A percentile compares a stretch with the other conserved stretches of the same genome.
Conservation (phyloP, 1,284 basidiomycete genomes). For the Kwoniella shivajii region DNA sequence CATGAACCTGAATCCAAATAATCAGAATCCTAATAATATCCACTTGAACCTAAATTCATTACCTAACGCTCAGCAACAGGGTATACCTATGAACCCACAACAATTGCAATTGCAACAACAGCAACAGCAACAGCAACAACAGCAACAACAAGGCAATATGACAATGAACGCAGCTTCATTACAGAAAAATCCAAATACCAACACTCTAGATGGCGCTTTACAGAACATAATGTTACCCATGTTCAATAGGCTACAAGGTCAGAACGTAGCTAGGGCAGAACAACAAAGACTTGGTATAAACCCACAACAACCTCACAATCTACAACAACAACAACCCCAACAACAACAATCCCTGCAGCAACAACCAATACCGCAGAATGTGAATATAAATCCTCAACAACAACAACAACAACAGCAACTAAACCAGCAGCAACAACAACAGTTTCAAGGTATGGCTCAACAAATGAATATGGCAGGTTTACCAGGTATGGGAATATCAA, state of each 20-base stretch:
- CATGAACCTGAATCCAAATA: neutral
- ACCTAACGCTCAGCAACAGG: neutral
- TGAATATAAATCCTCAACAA: too few species aligned
- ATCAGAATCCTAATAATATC: neutral
- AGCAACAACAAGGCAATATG: slow-evolving; percentile 1
- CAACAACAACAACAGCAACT: slow-evolving; percentile 13
- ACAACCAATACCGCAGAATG: too few species aligned
- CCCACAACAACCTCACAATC: slow-evolving; percentile 1
- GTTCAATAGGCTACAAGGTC: slow-evolving; percentile 21
- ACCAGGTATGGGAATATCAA: slow-evolving; percentile 14
- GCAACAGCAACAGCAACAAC: slow-evolving; percentile 2
- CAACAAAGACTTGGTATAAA: slow-evolving; percentile 15
- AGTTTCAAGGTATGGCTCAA: slow-evolving; percentile 11
- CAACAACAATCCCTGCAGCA: slow-evolving; percentile 10
- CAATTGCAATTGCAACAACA: neutral
- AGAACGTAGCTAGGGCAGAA: slow-evolving; percentile 17
- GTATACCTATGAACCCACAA: neutral
- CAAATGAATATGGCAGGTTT: slow-evolving; percentile 19
- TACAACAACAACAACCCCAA: slow-evolving; percentile 3
- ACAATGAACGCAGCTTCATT: neutral
- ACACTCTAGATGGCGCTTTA: slow-evolving; percentile 8
- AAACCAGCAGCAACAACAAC: slow-evolving; percentile 11
- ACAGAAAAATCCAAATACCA: slow-evolving; percentile 9
- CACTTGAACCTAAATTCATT: too few species aligned
- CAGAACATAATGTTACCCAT: slow-evolving; percentile 24